Conservation (phyloP, 192 early-diverging fungal species). For the Spizellomyces sp. region DNA sequence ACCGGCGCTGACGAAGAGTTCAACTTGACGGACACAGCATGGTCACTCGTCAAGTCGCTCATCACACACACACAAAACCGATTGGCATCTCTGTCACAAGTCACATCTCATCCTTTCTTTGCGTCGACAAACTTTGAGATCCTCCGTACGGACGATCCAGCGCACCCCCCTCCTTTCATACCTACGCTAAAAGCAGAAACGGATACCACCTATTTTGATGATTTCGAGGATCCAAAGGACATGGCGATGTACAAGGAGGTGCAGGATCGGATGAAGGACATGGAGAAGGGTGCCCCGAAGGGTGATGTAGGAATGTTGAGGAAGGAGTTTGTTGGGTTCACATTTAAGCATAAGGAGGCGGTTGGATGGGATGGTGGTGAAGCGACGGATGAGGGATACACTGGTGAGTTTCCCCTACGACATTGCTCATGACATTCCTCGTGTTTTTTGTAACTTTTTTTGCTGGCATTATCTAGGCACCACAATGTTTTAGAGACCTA, state of each 20-base stretch:
- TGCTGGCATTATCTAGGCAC: too few species aligned
- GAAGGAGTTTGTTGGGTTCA: slow-evolving; percentile 57
- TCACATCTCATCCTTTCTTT: slow-evolving; percentile 49
- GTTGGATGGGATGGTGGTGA: slow-evolving; percentile 18
- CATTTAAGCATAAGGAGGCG: slow-evolving; percentile 42
- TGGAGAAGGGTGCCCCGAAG: slow-evolving; percentile 18
- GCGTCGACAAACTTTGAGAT: slow-evolving; percentile 25
- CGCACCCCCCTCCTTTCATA: slow-evolving; percentile 45
- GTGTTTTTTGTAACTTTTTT: too few species aligned
- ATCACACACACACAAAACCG: slow-evolving; percentile 31
- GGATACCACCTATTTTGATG: slow-evolving; percentile 63
- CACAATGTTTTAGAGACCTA: too few species aligned
- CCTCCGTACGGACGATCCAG: slow-evolving; percentile 15
- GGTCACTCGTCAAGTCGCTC: slow-evolving; percentile 69
- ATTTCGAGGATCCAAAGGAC: slow-evolving; percentile 50
- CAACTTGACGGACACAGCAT: slow-evolving; percentile 74
- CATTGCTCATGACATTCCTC: too few species aligned
- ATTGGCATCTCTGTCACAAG: slow-evolving; percentile 11
- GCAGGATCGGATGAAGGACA: slow-evolving; percentile 38
- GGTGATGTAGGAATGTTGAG: slow-evolving; percentile 27
- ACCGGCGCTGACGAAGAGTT: slow-evolving; percentile 75
- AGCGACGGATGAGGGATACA: slow-evolving; percentile 3
- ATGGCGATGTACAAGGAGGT: slow-evolving; percentile 63
- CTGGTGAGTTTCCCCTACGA: slow-evolving; percentile 5
- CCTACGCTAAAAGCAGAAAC: slow-evolving; percentile 37